Conservation (phyloP, 2,329 filamentous ascomycete species). For the Botryotinia globosa region DNA sequence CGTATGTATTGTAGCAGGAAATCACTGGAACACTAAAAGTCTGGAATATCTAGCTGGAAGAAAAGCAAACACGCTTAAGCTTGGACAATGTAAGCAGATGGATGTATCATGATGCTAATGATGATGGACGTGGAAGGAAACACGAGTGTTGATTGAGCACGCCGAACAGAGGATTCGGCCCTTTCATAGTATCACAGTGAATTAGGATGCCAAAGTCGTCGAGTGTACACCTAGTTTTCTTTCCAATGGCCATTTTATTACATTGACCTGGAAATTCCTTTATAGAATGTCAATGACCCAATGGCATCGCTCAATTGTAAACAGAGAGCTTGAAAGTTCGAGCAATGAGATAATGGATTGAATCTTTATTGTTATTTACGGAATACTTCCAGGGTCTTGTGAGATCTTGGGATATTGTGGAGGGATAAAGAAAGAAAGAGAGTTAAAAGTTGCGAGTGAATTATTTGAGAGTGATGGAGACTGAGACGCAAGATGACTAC, state of each 20-base stretch:
- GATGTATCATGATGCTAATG: not conserved
- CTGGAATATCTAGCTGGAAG: not conserved
- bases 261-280: not conserved
- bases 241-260: not conserved
- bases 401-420: fast-evolving
- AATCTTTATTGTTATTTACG: not conserved
- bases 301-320: not conserved
- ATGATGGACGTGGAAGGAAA: not conserved
- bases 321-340: not conserved
- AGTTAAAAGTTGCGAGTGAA: not conserved
- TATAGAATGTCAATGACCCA: not conserved
- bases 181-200: not conserved
- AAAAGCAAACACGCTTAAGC: not conserved
- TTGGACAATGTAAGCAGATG: not conserved
- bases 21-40: not conserved
- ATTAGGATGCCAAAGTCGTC: not conserved
- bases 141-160: not conserved
- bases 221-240: not conserved
- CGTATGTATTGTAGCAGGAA: not conserved
- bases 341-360: not conserved
- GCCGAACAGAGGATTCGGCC: not conserved
- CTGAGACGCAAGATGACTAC: not conserved
- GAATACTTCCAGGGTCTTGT: not conserved
- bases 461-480: not conserved
- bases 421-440: not conserved